Conservation (phyloP, 148 eudicot genomes). For the Selenicereus undatus region DNA sequence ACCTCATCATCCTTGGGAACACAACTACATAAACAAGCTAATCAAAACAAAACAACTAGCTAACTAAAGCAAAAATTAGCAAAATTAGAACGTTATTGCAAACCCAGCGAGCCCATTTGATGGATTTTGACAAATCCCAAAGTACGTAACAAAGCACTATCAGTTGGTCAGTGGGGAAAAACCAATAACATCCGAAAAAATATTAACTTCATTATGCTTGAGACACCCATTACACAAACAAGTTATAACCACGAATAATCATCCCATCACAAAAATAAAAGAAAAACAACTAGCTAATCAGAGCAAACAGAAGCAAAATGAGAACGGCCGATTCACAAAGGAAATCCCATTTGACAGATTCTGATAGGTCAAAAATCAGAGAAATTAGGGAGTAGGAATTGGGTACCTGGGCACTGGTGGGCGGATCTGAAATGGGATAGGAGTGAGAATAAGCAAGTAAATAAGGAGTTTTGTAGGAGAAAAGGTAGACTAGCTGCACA, state of each 20-base stretch:
- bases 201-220: neutral
- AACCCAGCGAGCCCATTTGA: too few relatives aligned
- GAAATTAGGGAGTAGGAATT: neutral
- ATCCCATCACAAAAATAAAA: neutral
- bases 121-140: too few relatives aligned
- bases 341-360: neutral
- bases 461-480: neutral
- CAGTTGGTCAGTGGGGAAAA: neutral
- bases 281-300: neutral
- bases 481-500: neutral
- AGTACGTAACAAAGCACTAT: neutral
- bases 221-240: neutral
- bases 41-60: too few relatives aligned
- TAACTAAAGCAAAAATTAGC: too few relatives aligned
- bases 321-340: neutral
- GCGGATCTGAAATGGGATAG: neutral
- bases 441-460: neutral
- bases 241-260: neutral
- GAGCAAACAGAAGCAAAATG: neutral
- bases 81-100: too few relatives aligned
- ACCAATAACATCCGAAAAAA: neutral
- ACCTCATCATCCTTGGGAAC: too few relatives aligned
- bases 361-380: neutral
- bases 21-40: too few relatives aligned
- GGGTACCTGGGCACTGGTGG: conserved; percentile 8